Conservation (phyloP, 495 filamentous ascomycete genomes). For the Penicillium tannophilum region DNA sequence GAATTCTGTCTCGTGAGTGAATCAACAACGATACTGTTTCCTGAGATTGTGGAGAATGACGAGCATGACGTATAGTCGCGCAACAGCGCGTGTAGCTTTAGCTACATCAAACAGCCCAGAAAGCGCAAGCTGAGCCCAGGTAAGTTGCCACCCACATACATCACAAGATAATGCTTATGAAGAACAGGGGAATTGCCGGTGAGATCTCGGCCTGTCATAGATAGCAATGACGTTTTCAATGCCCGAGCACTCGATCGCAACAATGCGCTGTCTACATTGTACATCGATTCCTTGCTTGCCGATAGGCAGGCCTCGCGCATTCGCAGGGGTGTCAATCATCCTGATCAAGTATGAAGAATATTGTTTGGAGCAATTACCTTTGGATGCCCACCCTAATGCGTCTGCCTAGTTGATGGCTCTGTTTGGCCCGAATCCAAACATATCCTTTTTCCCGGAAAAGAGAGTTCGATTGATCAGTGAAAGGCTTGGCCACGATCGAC, state of each 20-base stretch:
- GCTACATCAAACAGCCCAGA: constrained; percentile 7
- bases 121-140: constrained; percentile 7
- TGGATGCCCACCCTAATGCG: neutral
- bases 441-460: constrained; percentile 20
- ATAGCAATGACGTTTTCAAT: no score
- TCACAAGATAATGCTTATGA: no score
- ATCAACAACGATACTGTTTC: no score
- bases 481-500: constrained; percentile 16
- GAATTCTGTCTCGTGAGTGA: constrained; percentile 5
- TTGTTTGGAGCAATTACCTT: neutral
- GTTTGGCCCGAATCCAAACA: constrained; percentile 19
- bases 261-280: no score
- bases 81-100: neutral
- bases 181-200: no score
- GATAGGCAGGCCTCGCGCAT: constrained; percentile 6
- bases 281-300: constrained; percentile 3
- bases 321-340: constrained; percentile 1
- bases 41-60: no score
- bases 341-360: constrained; percentile 4
- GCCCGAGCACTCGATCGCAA: no score
- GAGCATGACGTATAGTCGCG: neutral
- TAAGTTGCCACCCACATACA: neutral
- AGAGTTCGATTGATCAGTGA: constrained; percentile 14
- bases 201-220: no score
- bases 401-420: constrained; percentile 2